A percentile compares a stretch with the other conserved stretches of the same genome.
Conservation (phyloP, 192 early-diverging fungal species). For the Coemansia asiatica region DNA sequence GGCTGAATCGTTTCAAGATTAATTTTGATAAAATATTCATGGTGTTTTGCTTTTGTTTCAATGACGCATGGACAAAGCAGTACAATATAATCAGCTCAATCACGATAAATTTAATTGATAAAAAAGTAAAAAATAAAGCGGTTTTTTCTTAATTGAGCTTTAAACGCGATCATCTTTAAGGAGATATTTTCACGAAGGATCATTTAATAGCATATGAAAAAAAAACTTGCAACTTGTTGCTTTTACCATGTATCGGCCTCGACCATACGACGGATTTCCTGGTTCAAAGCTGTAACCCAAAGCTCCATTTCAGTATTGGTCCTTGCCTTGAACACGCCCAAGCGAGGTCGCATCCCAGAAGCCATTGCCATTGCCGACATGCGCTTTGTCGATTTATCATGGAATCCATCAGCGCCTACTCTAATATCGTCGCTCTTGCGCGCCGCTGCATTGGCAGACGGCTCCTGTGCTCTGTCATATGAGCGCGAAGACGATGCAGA, state of each 20-base stretch:
- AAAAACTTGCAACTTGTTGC: neutral
- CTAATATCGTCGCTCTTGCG: constrained; percentile 7
- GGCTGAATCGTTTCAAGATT: neutral
- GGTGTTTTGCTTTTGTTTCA: too few relatives aligned
- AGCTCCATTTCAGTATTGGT: constrained; percentile 55
- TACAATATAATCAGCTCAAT: too few relatives aligned
- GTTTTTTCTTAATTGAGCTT: too few relatives aligned
- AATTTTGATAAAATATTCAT: too few relatives aligned
- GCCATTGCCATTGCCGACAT: constrained; percentile 27
- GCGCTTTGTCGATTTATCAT: constrained; percentile 15
- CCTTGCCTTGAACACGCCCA: constrained; percentile 52
- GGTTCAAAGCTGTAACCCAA: constrained; percentile 56
- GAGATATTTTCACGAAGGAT: too few relatives aligned
- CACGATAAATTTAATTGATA: too few relatives aligned
- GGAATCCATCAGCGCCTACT: neutral
- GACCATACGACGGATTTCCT: constrained; percentile 55
- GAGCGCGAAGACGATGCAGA: constrained; percentile 25
- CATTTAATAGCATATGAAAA: too few relatives aligned
- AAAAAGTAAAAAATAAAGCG: too few relatives aligned
- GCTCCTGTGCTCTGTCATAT: constrained; percentile 4
- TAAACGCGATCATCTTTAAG: too few relatives aligned
- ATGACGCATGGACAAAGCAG: too few relatives aligned
- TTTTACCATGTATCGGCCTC: constrained; percentile 34
- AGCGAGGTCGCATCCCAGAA: constrained; percentile 29
- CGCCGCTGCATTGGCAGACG: constrained; percentile 13